These are phyloP conservation scores for Arxiozyma heterogenica DNA, from an alignment of 1,139 yeast species.

Conservation along the genomic window DNA sequence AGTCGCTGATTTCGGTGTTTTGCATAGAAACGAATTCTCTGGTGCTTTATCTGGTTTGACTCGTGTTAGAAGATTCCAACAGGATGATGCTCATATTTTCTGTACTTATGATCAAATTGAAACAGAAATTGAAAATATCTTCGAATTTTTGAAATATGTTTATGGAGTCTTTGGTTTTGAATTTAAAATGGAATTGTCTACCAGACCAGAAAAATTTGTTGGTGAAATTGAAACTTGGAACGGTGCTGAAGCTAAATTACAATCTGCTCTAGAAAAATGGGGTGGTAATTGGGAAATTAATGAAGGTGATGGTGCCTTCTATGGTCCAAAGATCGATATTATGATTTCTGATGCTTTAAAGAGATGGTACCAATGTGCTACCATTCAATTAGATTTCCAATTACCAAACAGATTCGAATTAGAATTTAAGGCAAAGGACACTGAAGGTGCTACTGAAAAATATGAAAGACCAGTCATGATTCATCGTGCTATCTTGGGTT, in stretches of 20 bases:
- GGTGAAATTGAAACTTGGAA: conserved; percentile 87
- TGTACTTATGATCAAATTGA: conserved; percentile 85
- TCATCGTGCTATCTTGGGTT: conserved; percentile 95
- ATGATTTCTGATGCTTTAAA: conserved; percentile 83
- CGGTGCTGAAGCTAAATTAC: conserved; percentile 71
- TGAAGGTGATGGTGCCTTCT: conserved; percentile 97
- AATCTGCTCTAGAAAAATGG: conserved; percentile 64
- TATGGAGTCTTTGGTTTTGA: conserved; percentile 84
- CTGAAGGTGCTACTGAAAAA: conserved; percentile 26
- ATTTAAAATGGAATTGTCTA: conserved; percentile 81
- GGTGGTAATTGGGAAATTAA: conserved; percentile 83
- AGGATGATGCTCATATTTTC: conserved; percentile 97
- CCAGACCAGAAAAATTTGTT: conserved; percentile 87
- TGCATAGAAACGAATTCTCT: conserved; percentile 91
- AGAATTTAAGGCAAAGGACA: conserved; percentile 71
- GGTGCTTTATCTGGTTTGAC: conserved; percentile 89
- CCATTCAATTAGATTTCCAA: conserved; percentile 96
- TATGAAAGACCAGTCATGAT: conserved; percentile 86
- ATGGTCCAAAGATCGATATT: conserved; percentile 97
- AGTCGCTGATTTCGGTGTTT: conserved; percentile 91
- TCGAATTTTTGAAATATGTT: conserved; percentile 68
- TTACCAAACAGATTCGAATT: conserved; percentile 85
- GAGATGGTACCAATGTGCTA: conserved; percentile 97
- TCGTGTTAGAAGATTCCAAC: conserved; percentile 95
- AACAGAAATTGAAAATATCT: conserved; percentile 66